Conservation (phyloP, 495 filamentous ascomycete genomes). For the Podospora conica region DNA sequence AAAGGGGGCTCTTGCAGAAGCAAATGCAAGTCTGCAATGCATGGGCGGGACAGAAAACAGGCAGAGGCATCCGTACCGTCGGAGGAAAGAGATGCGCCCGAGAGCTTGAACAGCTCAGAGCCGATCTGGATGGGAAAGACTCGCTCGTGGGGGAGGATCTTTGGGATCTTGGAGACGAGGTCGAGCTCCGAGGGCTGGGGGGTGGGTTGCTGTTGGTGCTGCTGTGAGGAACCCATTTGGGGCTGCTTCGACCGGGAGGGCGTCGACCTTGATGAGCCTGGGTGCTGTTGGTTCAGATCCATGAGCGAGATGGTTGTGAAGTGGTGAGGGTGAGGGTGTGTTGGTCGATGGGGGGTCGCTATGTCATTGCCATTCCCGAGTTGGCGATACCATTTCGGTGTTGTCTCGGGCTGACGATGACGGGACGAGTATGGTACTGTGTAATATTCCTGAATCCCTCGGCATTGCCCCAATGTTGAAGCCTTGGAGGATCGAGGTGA, state of each 20-base stretch:
- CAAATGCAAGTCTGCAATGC: background rate
- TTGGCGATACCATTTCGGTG: background rate
- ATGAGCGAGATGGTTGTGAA: background rate
- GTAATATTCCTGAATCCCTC: background rate
- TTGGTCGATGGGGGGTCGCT: background rate
- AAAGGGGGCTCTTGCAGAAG: background rate
- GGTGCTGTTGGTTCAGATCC: background rate
- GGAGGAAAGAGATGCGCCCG: slow-evolving; percentile 89
- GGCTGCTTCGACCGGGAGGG: background rate
- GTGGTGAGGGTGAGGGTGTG: background rate
- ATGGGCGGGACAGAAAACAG: background rate
- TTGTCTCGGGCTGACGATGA: background rate
- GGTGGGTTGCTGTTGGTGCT: background rate
- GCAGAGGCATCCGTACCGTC: slow-evolving; percentile 64
- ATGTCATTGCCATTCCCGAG: background rate
- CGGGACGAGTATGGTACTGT: background rate
- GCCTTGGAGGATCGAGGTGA: background rate
- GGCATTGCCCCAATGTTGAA: background rate
- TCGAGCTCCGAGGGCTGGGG: slow-evolving; percentile 4
- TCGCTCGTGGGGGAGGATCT: slow-evolving; percentile 56
- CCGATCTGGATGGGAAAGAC: slow-evolving; percentile 95
- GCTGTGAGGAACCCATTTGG: background rate
- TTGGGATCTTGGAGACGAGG: slow-evolving; percentile 45
- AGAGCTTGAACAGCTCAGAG: slow-evolving; percentile 82
- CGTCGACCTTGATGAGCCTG: background rate